Conservation (phyloP, 108 stramenopile genomes). For the Parmales sp. region DNA sequence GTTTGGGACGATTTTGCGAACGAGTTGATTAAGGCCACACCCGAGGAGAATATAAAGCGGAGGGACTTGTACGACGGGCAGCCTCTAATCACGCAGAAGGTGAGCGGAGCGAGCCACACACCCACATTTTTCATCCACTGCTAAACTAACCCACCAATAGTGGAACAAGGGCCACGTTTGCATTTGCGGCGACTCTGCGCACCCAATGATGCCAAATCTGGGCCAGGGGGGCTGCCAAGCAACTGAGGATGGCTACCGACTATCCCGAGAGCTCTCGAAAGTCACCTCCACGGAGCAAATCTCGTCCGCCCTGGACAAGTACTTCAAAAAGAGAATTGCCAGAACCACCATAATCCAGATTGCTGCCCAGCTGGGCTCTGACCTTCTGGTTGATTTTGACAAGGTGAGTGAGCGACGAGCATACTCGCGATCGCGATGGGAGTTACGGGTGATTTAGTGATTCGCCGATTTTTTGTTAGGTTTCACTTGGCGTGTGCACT, state of each 20-base stretch:
- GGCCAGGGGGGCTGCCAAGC: constrained; percentile 94
- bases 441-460: too few species aligned
- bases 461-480: too few species aligned
- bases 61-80: constrained; percentile 92
- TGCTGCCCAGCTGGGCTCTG: constrained; percentile 71
- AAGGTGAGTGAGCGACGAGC: too few species aligned
- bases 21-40: constrained; percentile 75
- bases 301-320: constrained; percentile 46
- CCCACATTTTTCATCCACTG: too few species aligned
- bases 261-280: constrained; percentile 72
- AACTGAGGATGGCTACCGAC: constrained; percentile 87
- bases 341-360: background rate
- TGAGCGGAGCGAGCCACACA: too few species aligned
- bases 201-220: constrained; percentile 89
- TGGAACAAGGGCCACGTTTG: constrained; percentile 84
- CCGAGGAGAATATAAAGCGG: constrained; percentile 88
- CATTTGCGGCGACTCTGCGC: constrained; percentile 87
- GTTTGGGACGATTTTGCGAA: constrained; percentile 82
- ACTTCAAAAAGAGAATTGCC: constrained; percentile 44
- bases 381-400: constrained; percentile 82
- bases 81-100: constrained; percentile 54
- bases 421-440: too few species aligned
- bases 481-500: too few species aligned
- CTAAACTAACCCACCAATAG: too few species aligned
- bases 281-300: constrained; percentile 64